These are phyloP conservation scores for Leccinum broughii DNA, from an alignment of 768 basidiomycete species.

Conservation along the genomic window DNA sequence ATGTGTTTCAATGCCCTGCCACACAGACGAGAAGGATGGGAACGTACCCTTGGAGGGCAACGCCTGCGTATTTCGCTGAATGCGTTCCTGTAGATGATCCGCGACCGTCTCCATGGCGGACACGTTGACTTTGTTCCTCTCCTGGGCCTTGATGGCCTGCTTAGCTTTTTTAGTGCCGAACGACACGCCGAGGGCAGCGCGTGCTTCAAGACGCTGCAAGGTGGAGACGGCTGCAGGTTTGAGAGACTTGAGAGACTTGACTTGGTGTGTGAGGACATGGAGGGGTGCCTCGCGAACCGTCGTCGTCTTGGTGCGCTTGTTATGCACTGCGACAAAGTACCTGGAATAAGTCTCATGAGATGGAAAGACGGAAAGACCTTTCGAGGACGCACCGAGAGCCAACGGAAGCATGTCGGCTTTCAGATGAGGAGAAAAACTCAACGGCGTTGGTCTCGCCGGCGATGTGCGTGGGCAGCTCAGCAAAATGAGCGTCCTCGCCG, in stretches of 20 bases:
- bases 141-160: slow-evolving; percentile 76
- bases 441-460: too few relatives aligned
- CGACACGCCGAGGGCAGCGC: slow-evolving; percentile 82
- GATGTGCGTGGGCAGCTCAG: slow-evolving; percentile 36
- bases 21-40: neutral
- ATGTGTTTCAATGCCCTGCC: slow-evolving; percentile 3
- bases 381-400: too few relatives aligned
- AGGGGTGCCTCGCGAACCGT: slow-evolving; percentile 69
- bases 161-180: slow-evolving; percentile 97
- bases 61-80: slow-evolving; percentile 68
- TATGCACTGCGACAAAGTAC: too few relatives aligned
- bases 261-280: slow-evolving; percentile 70
- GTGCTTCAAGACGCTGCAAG: slow-evolving; percentile 56
- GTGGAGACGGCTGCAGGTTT: slow-evolving; percentile 50
- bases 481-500: slow-evolving; percentile 32
- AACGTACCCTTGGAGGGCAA: slow-evolving; percentile 71
- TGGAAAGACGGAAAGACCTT: too few relatives aligned
- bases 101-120: slow-evolving; percentile 84
- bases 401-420: too few relatives aligned
- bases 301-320: slow-evolving; percentile 55
- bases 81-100: slow-evolving; percentile 78
- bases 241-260: slow-evolving; percentile 80
- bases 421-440: too few relatives aligned
- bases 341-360: too few relatives aligned
- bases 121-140: slow-evolving; percentile 89